These are phyloP conservation scores for Oryza rufipogon DNA, from an alignment of 176 grass and related monocot genomes.

Conservation along the genomic window DNA sequence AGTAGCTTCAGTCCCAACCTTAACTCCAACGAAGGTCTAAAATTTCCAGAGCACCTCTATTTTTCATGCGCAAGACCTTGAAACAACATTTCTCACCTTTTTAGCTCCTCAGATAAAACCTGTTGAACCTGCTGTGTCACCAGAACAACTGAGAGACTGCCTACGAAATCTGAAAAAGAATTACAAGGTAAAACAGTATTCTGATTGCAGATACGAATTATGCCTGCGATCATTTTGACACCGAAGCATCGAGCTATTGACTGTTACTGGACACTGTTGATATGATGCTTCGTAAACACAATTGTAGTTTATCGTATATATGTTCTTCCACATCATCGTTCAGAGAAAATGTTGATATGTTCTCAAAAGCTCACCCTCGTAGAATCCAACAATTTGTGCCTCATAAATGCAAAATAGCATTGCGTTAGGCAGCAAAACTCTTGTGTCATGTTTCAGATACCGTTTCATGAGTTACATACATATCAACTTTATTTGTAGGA, in stretches of 20 bases:
- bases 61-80: background rate
- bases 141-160: constrained; percentile 71
- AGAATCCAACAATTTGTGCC: background rate
- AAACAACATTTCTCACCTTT: constrained; percentile 25
- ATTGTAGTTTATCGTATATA: background rate
- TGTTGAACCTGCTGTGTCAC: constrained; percentile 39
- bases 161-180: constrained; percentile 73
- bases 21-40: constrained; percentile 55
- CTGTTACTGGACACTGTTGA: constrained; percentile 1
- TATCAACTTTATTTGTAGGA: constrained; percentile 44
- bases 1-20: constrained; percentile 32
- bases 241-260: background rate
- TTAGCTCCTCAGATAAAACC: constrained; percentile 49
- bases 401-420: background rate
- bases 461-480: background rate
- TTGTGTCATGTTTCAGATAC: constrained; percentile 2
- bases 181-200: constrained; percentile 68
- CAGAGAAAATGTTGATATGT: constrained; percentile 1
- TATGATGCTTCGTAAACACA: background rate
- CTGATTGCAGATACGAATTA: background rate
- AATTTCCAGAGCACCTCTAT: background rate
- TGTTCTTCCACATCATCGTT: background rate
- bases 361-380: background rate
- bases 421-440: background rate
- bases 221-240: background rate